Conservation (phyloP, 805 yeast species). For the Barnettozyma wickerhamii region DNA sequence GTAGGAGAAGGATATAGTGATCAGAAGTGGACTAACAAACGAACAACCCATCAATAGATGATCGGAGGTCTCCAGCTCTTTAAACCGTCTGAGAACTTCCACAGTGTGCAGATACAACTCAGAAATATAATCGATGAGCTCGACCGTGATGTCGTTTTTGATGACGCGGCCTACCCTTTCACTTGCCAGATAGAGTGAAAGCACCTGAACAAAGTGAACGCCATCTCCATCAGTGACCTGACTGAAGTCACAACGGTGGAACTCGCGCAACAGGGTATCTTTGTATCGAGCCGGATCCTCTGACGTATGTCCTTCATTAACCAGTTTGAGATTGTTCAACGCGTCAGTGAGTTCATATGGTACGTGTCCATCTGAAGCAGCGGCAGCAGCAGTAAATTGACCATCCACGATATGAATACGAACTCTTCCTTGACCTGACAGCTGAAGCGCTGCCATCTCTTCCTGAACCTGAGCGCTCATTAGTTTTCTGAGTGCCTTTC, state of each 20-base stretch:
- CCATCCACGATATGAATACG: not conserved
- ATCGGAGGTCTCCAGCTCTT: not conserved
- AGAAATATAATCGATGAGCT: constrained; percentile 13
- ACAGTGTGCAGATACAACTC: constrained; percentile 11
- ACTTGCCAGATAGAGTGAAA: constrained; percentile 17
- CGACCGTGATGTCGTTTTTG: constrained; percentile 12
- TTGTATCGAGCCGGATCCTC: not conserved
- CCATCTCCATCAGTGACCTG: not conserved
- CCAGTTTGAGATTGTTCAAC: constrained; percentile 11
- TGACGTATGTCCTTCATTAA: constrained; percentile 4
- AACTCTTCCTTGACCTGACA: not conserved
- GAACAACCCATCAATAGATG: constrained; percentile 13
- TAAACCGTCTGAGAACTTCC: constrained; percentile 11
- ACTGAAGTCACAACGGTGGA: constrained; percentile 3
- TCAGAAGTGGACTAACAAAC: constrained; percentile 22
- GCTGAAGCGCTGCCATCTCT: not conserved
- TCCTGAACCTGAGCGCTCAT: constrained; percentile 2
- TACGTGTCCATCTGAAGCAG: not conserved
- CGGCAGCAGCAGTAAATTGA: not conserved
- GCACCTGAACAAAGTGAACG: constrained; percentile 7
- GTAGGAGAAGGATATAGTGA: constrained; percentile 21
- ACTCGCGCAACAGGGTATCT: not conserved
- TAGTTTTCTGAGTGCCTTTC: too few species aligned
- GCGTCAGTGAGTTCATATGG: constrained; percentile 1
- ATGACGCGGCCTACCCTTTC: constrained; percentile 14